Evolutionary conservation across 1,284 basidiomycete species (phyloP).

Genomic region (Fereydounia khargensis): DNA sequence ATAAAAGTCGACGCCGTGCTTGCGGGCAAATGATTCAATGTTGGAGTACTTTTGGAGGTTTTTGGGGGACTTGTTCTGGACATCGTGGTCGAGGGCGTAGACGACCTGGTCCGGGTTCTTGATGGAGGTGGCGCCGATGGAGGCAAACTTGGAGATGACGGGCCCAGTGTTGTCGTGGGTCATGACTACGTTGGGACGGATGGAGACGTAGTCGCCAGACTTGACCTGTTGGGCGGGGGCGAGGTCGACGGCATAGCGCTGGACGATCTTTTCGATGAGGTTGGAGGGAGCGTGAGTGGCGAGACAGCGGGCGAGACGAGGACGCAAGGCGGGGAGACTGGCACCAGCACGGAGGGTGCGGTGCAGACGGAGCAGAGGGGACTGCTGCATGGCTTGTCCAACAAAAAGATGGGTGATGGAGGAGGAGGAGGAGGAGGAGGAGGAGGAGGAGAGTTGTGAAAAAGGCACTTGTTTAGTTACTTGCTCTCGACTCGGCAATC

Average conservation of each 20-base stretch:
- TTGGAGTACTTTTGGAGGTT: slow-evolving; percentile 89
- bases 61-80: slow-evolving; percentile 91
- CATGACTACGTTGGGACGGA: slow-evolving; percentile 86
- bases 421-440: too few relatives aligned
- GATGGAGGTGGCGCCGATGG: slow-evolving; percentile 85
- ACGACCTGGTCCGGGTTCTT: slow-evolving; percentile 81
- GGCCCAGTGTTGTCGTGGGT: slow-evolving; percentile 85
- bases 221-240: slow-evolving; percentile 67
- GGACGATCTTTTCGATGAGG: slow-evolving; percentile 94
- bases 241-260: slow-evolving; percentile 89
- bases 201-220: slow-evolving; percentile 99
- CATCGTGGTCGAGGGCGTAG: slow-evolving; percentile 96
- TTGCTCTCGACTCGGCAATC: too few relatives aligned
- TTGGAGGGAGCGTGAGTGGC: slow-evolving; percentile 30
- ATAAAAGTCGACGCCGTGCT: slow-evolving; percentile 88
- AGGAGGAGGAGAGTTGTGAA: too few relatives aligned
- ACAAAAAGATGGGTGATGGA: too few relatives aligned
- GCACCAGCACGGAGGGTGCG: too few relatives aligned
- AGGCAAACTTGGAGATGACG: slow-evolving; percentile 87
- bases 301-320: too few relatives aligned
- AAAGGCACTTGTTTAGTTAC: too few relatives aligned
- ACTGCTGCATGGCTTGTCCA: too few relatives aligned
- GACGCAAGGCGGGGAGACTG: too few relatives aligned
- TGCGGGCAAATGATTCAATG: slow-evolving; percentile 86
- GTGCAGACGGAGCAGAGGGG: too few relatives aligned